Conservation (phyloP, 352 stramenopile species). For the Pythium scleroteichum region DNA sequence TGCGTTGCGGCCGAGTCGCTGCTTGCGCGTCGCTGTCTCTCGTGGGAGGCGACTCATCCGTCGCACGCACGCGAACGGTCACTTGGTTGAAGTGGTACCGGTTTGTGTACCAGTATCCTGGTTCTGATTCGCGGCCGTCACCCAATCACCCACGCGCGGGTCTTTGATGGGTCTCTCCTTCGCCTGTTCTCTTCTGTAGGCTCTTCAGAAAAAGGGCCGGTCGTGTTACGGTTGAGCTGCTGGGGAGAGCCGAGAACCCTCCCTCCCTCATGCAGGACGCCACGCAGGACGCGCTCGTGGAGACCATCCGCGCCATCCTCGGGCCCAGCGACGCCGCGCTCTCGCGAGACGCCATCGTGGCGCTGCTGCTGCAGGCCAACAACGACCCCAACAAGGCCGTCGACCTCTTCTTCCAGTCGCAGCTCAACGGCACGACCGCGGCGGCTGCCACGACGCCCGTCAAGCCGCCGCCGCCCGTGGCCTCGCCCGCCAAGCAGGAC, state of each 20-base stretch:
- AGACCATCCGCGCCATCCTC: slow-evolving; percentile 79
- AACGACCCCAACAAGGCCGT: slow-evolving; percentile 86
- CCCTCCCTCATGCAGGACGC: slow-evolving; percentile 6
- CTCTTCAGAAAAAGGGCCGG: slow-evolving; percentile 6
- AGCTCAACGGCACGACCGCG: slow-evolving; percentile 42
- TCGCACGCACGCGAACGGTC: too few relatives aligned
- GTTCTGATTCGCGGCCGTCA: slow-evolving; percentile 3
- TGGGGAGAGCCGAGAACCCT: background rate
- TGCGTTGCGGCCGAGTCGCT: too few relatives aligned
- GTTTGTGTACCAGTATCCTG: slow-evolving; percentile 3
- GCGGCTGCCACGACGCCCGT: slow-evolving; percentile 31
- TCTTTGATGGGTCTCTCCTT: background rate
- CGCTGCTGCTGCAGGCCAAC: slow-evolving; percentile 52
- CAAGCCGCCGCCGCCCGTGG: slow-evolving; percentile 15
- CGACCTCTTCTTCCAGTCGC: slow-evolving; percentile 76
- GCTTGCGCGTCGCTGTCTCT: too few relatives aligned
- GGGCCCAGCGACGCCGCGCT: slow-evolving; percentile 48
- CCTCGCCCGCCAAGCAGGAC: background rate
- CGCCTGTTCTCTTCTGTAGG: slow-evolving; percentile 5
- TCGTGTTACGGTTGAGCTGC: slow-evolving; percentile 3
- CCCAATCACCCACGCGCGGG: slow-evolving; percentile 14
- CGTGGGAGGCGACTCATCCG: too few relatives aligned
- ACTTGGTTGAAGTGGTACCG: slow-evolving; percentile 5
- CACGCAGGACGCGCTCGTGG: slow-evolving; percentile 65
- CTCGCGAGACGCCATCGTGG: slow-evolving; percentile 66